Evolutionary conservation across 2,329 filamentous ascomycete species (phyloP).

Genomic region (Colletotrichum echinochloae): DNA sequence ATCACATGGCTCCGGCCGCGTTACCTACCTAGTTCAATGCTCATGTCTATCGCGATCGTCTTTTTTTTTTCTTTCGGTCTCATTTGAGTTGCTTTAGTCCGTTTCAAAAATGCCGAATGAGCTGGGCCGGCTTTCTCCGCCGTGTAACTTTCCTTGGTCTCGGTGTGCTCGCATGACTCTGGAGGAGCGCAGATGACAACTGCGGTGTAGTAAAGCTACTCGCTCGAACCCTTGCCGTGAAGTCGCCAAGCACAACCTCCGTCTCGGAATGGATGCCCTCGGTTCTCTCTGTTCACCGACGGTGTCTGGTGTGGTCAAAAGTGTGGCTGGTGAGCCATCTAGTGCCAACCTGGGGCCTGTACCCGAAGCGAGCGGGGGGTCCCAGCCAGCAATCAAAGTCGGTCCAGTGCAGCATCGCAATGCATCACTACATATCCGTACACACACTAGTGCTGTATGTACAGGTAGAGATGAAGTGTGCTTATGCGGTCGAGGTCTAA

Average conservation of each 20-base stretch:
- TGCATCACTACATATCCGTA: too few species aligned
- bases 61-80: not conserved
- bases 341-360: not conserved
- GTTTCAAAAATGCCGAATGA: not conserved
- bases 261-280: not conserved
- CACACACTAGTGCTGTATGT: too few species aligned
- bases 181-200: not conserved
- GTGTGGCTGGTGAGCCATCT: slow-evolving; percentile 23
- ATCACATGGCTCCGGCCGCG: slow-evolving; percentile 30
- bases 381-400: slow-evolving; percentile 13
- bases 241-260: not conserved
- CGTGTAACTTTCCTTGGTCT: not conserved
- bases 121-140: not conserved
- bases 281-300: not conserved
- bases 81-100: not conserved
- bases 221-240: not conserved
- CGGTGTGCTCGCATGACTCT: not conserved
- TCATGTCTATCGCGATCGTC: slow-evolving; percentile 8
- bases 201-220: slow-evolving; percentile 14
- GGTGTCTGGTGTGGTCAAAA: not conserved
- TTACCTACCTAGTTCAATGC: slow-evolving; percentile 29
- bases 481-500: slow-evolving; percentile 33
- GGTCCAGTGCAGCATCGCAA: slow-evolving; percentile 35
- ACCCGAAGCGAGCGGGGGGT: not conserved
- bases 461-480: slow-evolving; percentile 28